Evolutionary conservation across 208 protist genomes (phyloP), one percentile per base, ranked within the genome.

Genomic region (Acanthamoeba polyphaga): DNA sequence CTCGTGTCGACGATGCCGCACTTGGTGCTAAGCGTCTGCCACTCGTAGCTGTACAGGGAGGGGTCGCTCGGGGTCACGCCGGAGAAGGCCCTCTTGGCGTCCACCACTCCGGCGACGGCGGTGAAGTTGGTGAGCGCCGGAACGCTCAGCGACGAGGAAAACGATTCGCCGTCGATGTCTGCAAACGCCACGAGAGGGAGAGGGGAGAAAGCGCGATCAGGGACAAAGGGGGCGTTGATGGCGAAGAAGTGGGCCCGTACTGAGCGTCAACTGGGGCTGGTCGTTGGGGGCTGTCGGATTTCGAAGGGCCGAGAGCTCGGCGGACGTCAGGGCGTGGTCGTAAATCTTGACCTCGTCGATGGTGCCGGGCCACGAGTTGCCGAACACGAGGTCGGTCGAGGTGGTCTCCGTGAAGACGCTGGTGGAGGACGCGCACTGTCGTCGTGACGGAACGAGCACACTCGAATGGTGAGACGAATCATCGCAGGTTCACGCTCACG

Each of bases 321-420:
- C 13, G 7, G 78, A 60, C 51, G 78, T 38, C 5, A 87, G 78
- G 1, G 78, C 78, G 78, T 87, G 78, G 27, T 87, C 78, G 78
- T 87, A 87, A 5, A 87, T 32, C 46, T 87, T 87, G 17, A 84
- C 43, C 78, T 87, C 78, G 46, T 87, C 78, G 78, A 87, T 87
- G 78, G 38, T 87, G 38, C 78, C 78, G 46, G 78, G 49, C 78
- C 78, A 87, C n/a, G 34, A 22, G 32, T 29, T 60, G 27, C 78
- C 78, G 24, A 87, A 62, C 15, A 87, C 24, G 22, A 87, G 46
- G 27, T 87, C 78, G n/a, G 78, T 84, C 34, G 34, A 62, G 1
- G 78, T 87, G 51, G 24, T n/a, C n/a, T 87, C 78, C 27, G 78
- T 87, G 78, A 87, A 87, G 19, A 87, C n/a, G 3, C 78, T 7